A percentile compares a stretch with the other conserved stretches of the same genome.
Evolutionary conservation across 2,329 filamentous ascomycete species (phyloP).

Genomic region (Epichloe baconii): DNA sequence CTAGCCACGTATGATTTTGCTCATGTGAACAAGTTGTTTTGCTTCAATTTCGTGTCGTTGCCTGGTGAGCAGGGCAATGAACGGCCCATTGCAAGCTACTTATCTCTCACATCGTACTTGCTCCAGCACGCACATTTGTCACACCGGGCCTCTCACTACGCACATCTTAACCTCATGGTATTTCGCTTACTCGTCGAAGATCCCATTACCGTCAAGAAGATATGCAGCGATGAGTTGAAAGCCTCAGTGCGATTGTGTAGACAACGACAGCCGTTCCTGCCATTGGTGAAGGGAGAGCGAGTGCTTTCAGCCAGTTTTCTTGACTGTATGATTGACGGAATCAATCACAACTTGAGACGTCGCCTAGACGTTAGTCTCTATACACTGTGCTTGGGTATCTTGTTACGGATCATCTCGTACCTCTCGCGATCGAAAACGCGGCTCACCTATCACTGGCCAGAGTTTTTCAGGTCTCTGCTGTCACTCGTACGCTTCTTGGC

Average conservation of each 20-base stretch:
- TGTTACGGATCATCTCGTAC: slow-evolving; percentile 72
- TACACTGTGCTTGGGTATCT: slow-evolving; percentile 65
- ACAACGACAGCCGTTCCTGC: slow-evolving; percentile 76
- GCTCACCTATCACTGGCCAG: slow-evolving; percentile 83
- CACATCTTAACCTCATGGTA: slow-evolving; percentile 72
- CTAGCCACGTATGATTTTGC: slow-evolving; percentile 87
- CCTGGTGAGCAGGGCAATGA: slow-evolving; percentile 51
- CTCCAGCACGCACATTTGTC: slow-evolving; percentile 88
- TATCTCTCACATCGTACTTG: slow-evolving; percentile 85
- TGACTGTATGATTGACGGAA: slow-evolving; percentile 77
- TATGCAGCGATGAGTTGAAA: slow-evolving; percentile 70
- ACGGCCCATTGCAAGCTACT: slow-evolving; percentile 64
- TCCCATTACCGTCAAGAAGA: slow-evolving; percentile 62
- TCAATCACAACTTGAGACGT: slow-evolving; percentile 85
- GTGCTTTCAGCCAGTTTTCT: slow-evolving; percentile 64
- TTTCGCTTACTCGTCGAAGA: slow-evolving; percentile 83
- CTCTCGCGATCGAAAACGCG: slow-evolving; percentile 72
- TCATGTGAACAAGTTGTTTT: slow-evolving; percentile 91
- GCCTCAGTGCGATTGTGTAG: slow-evolving; percentile 70
- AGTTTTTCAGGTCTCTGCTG: slow-evolving; percentile 81
- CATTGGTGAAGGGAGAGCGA: slow-evolving; percentile 58
- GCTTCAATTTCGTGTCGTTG: slow-evolving; percentile 63
- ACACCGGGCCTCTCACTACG: slow-evolving; percentile 63
- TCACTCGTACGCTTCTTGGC: slow-evolving; percentile 83
- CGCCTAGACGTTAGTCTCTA: slow-evolving; percentile 79